phyloP scores from a whole-genome alignment of 129 eudicot genomes.

The Glebionis coronaria region DNA sequence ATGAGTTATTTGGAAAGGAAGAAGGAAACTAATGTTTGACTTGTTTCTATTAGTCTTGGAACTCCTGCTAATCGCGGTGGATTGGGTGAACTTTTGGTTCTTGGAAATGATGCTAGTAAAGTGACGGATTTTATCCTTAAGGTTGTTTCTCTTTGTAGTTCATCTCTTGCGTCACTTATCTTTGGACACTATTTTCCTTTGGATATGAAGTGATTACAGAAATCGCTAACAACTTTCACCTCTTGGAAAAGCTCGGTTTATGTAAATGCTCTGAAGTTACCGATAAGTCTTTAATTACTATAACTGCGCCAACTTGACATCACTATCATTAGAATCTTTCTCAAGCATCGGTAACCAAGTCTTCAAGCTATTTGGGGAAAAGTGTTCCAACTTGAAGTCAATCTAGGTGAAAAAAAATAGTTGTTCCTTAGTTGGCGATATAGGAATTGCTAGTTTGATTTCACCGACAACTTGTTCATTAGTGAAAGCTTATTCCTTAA shows the following conservation, averaged over 20 bases:
- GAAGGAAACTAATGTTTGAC: constrained; percentile 67
- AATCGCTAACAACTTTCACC: constrained; percentile 60
- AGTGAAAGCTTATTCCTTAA: too few species aligned
- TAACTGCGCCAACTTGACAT: constrained; percentile 63
- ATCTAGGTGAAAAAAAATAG: constrained; percentile 45
- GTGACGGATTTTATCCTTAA: constrained; percentile 63
- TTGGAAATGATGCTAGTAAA: constrained; percentile 52
- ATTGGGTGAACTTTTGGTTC: constrained; percentile 64
- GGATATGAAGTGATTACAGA: constrained; percentile 63
- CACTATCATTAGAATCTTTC: constrained; percentile 65
- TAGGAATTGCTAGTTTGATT: constrained; percentile 56
- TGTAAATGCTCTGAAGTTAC: constrained; percentile 57
- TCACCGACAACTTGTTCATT: constrained; percentile 43
- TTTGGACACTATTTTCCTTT: constrained; percentile 64
- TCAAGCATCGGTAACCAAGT: constrained; percentile 52
- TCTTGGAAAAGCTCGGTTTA: constrained; percentile 68
- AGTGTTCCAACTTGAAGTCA: constrained; percentile 56
- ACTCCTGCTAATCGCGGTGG: constrained; percentile 59
- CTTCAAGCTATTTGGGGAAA: constrained; percentile 56
- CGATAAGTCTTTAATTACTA: constrained; percentile 55
- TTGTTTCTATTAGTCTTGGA: constrained; percentile 81
- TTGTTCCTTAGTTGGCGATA: constrained; percentile 64
- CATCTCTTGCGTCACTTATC: constrained; percentile 52
- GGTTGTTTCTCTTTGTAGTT: constrained; percentile 78
- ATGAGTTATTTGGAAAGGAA: too few species aligned